phyloP scores from a whole-genome alignment of 345 rosid species.

The Angophora floribunda region DNA sequence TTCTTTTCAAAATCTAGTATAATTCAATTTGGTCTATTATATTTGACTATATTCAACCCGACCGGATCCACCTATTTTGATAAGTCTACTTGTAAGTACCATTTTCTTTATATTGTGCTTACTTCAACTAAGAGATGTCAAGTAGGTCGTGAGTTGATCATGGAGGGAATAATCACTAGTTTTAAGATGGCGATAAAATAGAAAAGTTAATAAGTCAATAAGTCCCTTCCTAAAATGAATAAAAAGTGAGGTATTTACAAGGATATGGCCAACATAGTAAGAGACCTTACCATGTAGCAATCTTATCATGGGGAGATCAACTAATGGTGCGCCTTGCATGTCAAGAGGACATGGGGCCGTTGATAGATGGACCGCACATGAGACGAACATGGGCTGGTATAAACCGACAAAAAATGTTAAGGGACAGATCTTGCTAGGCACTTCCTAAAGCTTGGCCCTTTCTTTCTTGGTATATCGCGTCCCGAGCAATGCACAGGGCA shows the following conservation, averaged over 20 bases:
- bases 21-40: too few relatives aligned
- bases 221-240: not conserved
- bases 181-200: not conserved
- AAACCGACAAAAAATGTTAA: too few relatives aligned
- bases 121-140: not conserved
- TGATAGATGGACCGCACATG: not conserved
- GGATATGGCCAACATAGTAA: not conserved
- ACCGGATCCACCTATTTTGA: accelerated
- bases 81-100: not conserved
- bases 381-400: not conserved
- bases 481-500: too few relatives aligned
- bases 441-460: not conserved
- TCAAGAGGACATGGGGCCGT: not conserved
- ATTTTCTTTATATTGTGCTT: not conserved
- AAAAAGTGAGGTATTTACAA: not conserved
- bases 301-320: too few relatives aligned
- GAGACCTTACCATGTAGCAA: not conserved
- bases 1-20: too few relatives aligned
- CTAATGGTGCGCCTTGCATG: not conserved
- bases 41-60: too few relatives aligned
- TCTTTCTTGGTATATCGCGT: not conserved
- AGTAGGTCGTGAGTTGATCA: not conserved
- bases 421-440: not conserved
- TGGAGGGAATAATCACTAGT: not conserved
- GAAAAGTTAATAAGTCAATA: not conserved